Evolutionary conservation across 2,329 filamentous ascomycete species (phyloP).

Genomic region (Didymella exigua): DNA sequence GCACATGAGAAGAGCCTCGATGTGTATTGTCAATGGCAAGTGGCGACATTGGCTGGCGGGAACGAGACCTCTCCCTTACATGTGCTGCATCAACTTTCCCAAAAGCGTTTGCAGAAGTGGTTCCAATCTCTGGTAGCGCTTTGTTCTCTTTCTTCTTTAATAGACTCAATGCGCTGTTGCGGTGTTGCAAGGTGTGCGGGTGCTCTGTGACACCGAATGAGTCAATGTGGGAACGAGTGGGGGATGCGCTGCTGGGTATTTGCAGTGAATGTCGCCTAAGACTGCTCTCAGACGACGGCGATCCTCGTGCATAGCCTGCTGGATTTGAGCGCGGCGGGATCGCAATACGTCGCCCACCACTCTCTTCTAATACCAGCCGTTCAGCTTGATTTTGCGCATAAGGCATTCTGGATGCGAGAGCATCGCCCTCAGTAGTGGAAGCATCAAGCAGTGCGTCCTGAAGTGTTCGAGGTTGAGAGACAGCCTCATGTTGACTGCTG

Average conservation of each 20-base stretch:
- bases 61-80: constrained; percentile 38
- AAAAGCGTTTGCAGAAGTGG: constrained; percentile 67
- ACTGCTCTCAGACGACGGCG: constrained; percentile 44
- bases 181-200: constrained; percentile 51
- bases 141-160: constrained; percentile 65
- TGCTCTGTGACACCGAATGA: constrained; percentile 42
- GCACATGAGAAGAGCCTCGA: constrained; percentile 46
- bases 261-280: constrained; percentile 43
- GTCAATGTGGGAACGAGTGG: constrained; percentile 37
- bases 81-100: constrained; percentile 65
- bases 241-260: constrained; percentile 33
- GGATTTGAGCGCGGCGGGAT: constrained; percentile 32
- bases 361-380: constrained; percentile 38
- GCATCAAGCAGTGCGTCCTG: constrained; percentile 90
- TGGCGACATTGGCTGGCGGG: constrained; percentile 37
- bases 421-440: constrained; percentile 81
- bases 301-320: constrained; percentile 23
- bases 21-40: constrained; percentile 41
- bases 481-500: constrained; percentile 42
- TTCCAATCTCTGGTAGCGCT: constrained; percentile 68
- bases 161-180: constrained; percentile 64
- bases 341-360: constrained; percentile 23
- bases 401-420: constrained; percentile 55
- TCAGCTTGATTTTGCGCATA: constrained; percentile 50
- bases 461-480: constrained; percentile 71